Evolutionary conservation across 495 filamentous ascomycete species (phyloP).

Genomic region (Tuber brumale): DNA sequence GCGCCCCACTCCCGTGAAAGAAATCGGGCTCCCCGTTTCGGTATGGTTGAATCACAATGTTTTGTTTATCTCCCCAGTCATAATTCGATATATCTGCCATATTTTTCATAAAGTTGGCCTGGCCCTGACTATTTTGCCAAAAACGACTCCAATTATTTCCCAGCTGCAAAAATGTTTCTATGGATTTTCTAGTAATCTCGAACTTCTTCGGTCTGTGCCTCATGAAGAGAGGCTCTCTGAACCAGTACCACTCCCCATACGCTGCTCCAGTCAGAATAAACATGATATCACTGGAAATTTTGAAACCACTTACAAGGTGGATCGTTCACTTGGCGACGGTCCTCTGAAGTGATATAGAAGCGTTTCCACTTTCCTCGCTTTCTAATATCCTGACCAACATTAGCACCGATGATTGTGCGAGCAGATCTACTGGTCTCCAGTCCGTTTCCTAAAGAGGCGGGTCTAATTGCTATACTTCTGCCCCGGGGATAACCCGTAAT

Average conservation of each 20-base stretch:
- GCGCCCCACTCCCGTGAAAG: neutral
- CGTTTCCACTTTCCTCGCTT: neutral
- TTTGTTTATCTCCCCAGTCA: neutral
- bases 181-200: neutral
- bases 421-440: neutral
- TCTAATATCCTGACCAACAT: neutral
- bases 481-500: neutral
- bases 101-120: neutral
- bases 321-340: neutral
- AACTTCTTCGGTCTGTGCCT: neutral
- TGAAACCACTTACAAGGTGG: neutral
- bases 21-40: neutral
- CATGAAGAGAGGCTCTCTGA: neutral
- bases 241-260: neutral
- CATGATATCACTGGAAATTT: neutral
- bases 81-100: neutral
- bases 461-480: too few relatives aligned
- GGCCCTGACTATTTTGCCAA: neutral
- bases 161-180: neutral
- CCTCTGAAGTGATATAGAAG: neutral
- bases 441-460: too few relatives aligned
- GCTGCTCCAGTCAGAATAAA: neutral
- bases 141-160: neutral
- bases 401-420: too few relatives aligned
- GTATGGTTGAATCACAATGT: neutral